Evolutionary conservation across 805 yeast species (phyloP), one percentile per base, ranked within the genome.

Genomic region (Saturnispora saitoi): DNA sequence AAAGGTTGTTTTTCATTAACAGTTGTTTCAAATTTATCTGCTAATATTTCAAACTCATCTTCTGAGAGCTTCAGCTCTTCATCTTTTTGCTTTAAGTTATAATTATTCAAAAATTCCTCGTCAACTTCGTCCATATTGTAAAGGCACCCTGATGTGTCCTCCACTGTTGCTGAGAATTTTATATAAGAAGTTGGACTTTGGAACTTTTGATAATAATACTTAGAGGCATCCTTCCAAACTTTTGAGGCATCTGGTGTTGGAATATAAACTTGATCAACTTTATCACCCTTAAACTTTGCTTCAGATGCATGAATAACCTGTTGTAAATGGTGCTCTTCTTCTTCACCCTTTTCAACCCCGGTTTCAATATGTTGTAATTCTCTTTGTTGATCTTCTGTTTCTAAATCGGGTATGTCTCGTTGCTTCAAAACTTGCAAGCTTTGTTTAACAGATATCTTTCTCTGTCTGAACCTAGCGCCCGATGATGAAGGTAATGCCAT

Each of bases 321-420:
- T 64, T 91, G 95, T 53, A 93, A 73, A 76, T 93, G 99, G 38
- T 86, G 93, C 65, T 93, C 99, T 58, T 88, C 95, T 66, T 93
- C 99, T 66, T 93, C 99, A 56, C 86, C 88, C 64, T 93, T 93
- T 61, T 93, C 99, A 38, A 93, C 99, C 67, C 99, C 99, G 6
- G 98, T 91, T 59, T 93, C 99, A 40, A 93, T 78, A 52, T 88
- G 87, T 58, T 87, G 88, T 29, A 86, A 68, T 54, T 91, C 96
- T 39, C 98, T 78, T 63, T 85, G 95, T 57, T 81, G 85, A 50
- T 79, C 85, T 48, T 80, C 86, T 24, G 81, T 77, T 53, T 89
- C 96, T 41, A 82, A 63, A 54, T 85, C 85, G 1, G 95, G 91
- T 45, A 91, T 69, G 58, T 91, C 97, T 48, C 73, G 70, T 56